Evolutionary conservation across 257 asterid species (phyloP).

Genomic region (Nicotiana attenuata): DNA sequence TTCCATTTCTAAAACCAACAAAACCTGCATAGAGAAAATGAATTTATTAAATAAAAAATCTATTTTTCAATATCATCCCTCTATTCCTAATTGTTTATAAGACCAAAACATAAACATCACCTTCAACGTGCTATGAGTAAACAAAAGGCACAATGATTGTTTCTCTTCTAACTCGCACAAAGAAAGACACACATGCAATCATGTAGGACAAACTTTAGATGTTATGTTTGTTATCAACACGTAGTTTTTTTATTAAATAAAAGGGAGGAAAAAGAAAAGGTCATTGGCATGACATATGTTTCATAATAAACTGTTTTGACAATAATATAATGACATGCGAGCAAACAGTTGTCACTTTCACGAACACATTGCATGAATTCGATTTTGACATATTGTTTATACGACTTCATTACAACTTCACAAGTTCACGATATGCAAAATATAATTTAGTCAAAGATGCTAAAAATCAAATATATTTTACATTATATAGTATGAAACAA

Average conservation of each 20-base stretch:
- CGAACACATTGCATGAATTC: not conserved
- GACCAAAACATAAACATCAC: too few species aligned
- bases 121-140: not conserved
- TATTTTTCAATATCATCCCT: too few species aligned
- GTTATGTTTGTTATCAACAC: not conserved
- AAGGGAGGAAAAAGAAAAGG: not conserved
- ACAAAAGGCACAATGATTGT: not conserved
- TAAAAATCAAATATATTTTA: not conserved
- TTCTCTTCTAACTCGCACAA: not conserved
- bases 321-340: conserved; percentile 4
- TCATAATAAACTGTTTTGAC: conserved; percentile 8
- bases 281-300: conserved; percentile 18
- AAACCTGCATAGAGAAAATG: too few species aligned
- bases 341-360: not conserved
- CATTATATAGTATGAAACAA: too few species aligned
- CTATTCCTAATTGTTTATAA: too few species aligned
- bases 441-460: not conserved
- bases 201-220: not conserved
- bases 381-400: not conserved
- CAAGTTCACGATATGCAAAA: not conserved
- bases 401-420: not conserved
- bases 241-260: not conserved
- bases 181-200: not conserved
- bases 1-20: too few species aligned
- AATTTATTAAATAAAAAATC: too few species aligned